phyloP scores from a whole-genome alignment of 164 flowering plant species.

The Platanus orientalis region DNA sequence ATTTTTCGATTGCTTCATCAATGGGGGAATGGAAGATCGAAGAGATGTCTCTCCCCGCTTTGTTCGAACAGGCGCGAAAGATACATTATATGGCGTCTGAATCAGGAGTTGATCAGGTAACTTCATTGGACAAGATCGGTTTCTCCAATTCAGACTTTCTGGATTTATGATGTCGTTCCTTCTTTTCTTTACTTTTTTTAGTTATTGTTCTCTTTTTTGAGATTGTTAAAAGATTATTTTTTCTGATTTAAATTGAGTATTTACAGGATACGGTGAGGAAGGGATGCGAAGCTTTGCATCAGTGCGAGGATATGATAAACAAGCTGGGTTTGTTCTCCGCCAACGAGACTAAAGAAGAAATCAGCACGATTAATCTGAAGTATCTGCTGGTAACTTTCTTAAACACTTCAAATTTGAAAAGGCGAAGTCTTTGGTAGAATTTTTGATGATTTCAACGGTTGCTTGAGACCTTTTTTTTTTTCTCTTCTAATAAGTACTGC shows the following conservation, averaged over 20 bases:
- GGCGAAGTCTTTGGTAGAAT: background rate
- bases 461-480: background rate
- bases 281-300: conserved; percentile 52
- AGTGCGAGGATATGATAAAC: conserved; percentile 83
- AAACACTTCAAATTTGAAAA: background rate
- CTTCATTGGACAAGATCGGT: background rate
- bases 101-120: conserved; percentile 62
- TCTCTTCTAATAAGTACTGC: too few relatives aligned
- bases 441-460: background rate
- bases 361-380: conserved; percentile 81
- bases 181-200: background rate
- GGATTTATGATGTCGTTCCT: background rate
- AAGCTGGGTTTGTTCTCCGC: conserved; percentile 81
- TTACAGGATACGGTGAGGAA: conserved; percentile 57
- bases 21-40: conserved; percentile 58
- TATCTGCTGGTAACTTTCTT: conserved; percentile 62
- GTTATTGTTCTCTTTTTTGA: background rate
- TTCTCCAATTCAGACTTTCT: background rate
- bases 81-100: conserved; percentile 60
- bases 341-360: conserved; percentile 92
- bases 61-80: conserved; percentile 76
- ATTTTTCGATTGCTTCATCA: conserved; percentile 2
- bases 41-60: conserved; percentile 64
- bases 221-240: too few relatives aligned
- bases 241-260: conserved; percentile 2